Evolutionary conservation across 2,329 filamentous ascomycete species (phyloP).

Genomic region (Penicillium occitanis): DNA sequence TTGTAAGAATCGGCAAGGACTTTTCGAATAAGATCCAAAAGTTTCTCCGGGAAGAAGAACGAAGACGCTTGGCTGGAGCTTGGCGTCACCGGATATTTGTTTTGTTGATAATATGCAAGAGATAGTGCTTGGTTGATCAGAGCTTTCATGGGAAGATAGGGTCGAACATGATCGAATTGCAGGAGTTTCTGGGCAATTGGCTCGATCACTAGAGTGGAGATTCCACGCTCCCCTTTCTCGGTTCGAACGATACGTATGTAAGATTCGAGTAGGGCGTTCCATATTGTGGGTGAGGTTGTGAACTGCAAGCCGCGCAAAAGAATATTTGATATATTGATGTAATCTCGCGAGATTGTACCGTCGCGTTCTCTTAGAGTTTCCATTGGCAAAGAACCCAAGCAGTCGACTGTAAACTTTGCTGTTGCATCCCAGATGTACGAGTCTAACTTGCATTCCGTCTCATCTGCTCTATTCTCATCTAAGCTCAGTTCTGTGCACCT

Average conservation of each 20-base stretch:
- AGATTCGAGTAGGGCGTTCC: slow-evolving; percentile 56
- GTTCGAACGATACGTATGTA: slow-evolving; percentile 58
- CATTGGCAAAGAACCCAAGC: slow-evolving; percentile 43
- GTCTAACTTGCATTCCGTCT: slow-evolving; percentile 21
- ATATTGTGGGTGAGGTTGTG: slow-evolving; percentile 33
- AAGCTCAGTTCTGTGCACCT: slow-evolving; percentile 37
- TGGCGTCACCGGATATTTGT: neutral
- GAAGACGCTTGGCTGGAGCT: slow-evolving; percentile 1
- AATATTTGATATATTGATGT: slow-evolving; percentile 67
- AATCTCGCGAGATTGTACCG: slow-evolving; percentile 63
- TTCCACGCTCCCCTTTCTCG: slow-evolving; percentile 67
- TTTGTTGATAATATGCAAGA: slow-evolving; percentile 29
- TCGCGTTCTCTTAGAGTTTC: slow-evolving; percentile 45
- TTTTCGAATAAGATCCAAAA: slow-evolving; percentile 62
- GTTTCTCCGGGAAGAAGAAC: slow-evolving; percentile 45
- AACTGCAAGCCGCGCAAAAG: slow-evolving; percentile 59
- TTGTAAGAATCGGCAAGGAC: slow-evolving; percentile 59
- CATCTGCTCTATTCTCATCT: slow-evolving; percentile 22
- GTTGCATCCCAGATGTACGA: slow-evolving; percentile 39
- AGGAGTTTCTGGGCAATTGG: slow-evolving; percentile 62
- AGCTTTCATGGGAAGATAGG: slow-evolving; percentile 37
- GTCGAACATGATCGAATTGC: slow-evolving; percentile 28
- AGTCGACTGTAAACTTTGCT: slow-evolving; percentile 34
- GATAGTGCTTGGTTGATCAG: slow-evolving; percentile 40
- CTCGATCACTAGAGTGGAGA: slow-evolving; percentile 67